Evolutionary conservation across 768 basidiomycete species (phyloP).

Genomic region (Pleurotus ostreatus): DNA sequence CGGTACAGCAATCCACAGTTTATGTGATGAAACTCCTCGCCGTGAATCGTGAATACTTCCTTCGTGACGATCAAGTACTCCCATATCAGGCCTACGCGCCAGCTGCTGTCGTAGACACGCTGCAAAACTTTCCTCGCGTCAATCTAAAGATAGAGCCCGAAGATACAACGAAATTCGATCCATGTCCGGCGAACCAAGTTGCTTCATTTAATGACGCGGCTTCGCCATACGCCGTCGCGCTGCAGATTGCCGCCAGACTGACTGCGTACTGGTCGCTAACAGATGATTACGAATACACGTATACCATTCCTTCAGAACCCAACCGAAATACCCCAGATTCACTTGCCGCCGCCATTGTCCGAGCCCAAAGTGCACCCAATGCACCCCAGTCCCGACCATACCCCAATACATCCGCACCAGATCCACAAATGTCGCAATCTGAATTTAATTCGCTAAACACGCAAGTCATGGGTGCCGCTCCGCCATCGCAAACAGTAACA

Average conservation of each 20-base stretch:
- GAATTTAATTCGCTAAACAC: constrained; percentile 19
- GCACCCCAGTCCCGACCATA: constrained; percentile 28
- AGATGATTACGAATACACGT: constrained; percentile 67
- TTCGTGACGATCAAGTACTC: constrained; percentile 56
- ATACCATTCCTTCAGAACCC: constrained; percentile 29
- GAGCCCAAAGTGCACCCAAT: constrained; percentile 38
- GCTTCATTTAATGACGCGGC: constrained; percentile 48
- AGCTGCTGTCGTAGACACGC: constrained; percentile 43
- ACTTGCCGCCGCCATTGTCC: constrained; percentile 26
- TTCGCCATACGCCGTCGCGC: constrained; percentile 63
- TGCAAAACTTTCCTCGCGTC: constrained; percentile 40
- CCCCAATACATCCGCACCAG: constrained; percentile 14
- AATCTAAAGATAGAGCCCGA: constrained; percentile 39
- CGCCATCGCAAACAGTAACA: constrained; percentile 24
- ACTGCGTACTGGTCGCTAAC: constrained; percentile 68
- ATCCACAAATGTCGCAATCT: constrained; percentile 15
- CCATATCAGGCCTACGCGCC: constrained; percentile 74
- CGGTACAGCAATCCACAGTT: constrained; percentile 49
- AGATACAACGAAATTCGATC: constrained; percentile 47
- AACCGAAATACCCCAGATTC: constrained; percentile 14
- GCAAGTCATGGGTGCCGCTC: constrained; percentile 21
- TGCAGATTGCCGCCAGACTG: constrained; percentile 65
- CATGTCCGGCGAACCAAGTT: constrained; percentile 27
- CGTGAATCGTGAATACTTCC: constrained; percentile 41
- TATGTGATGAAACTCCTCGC: constrained; percentile 72